Evolutionary conservation across 352 stramenopile genomes (phyloP).

Genomic region (Globisporangium ultimum): DNA sequence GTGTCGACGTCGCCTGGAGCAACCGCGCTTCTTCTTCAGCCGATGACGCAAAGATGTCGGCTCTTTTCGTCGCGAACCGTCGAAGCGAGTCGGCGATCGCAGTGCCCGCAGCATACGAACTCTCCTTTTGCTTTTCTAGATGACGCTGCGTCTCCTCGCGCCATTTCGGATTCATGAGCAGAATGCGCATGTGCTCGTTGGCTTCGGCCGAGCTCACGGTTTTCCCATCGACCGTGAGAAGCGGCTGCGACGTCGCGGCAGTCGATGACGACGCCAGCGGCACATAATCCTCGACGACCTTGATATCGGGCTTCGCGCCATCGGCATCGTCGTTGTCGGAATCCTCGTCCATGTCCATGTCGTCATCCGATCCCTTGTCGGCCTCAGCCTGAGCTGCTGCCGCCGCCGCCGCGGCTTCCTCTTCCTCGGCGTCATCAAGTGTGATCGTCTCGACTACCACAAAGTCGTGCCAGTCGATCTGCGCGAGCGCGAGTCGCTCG

Average conservation of each 20-base stretch:
- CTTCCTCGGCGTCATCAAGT: slow-evolving; percentile 90
- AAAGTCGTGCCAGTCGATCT: slow-evolving; percentile 99
- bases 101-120: slow-evolving; percentile 90
- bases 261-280: slow-evolving; percentile 38
- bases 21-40: slow-evolving; percentile 79
- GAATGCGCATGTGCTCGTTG: slow-evolving; percentile 99
- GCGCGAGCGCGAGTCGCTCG: slow-evolving; percentile 61
- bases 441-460: slow-evolving; percentile 98
- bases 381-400: slow-evolving; percentile 21
- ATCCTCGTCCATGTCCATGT: slow-evolving; percentile 90
- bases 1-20: slow-evolving; percentile 41
- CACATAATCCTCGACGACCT: slow-evolving; percentile 86
- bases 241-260: slow-evolving; percentile 22
- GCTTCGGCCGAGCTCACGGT: slow-evolving; percentile 82
- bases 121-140: slow-evolving; percentile 97
- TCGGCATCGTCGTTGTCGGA: slow-evolving; percentile 60
- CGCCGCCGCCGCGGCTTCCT: slow-evolving; percentile 17
- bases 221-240: slow-evolving; percentile 87
- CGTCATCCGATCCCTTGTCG: slow-evolving; percentile 68
- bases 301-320: slow-evolving; percentile 53
- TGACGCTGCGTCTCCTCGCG: slow-evolving; percentile 94
- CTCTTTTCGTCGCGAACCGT: slow-evolving; percentile 89
- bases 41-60: slow-evolving; percentile 93
- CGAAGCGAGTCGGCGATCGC: slow-evolving; percentile 95
- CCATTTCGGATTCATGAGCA: slow-evolving; percentile 98